Conservation (phyloP, 2,329 filamentous ascomycete species). For the Cladorrhinum sp. region DNA sequence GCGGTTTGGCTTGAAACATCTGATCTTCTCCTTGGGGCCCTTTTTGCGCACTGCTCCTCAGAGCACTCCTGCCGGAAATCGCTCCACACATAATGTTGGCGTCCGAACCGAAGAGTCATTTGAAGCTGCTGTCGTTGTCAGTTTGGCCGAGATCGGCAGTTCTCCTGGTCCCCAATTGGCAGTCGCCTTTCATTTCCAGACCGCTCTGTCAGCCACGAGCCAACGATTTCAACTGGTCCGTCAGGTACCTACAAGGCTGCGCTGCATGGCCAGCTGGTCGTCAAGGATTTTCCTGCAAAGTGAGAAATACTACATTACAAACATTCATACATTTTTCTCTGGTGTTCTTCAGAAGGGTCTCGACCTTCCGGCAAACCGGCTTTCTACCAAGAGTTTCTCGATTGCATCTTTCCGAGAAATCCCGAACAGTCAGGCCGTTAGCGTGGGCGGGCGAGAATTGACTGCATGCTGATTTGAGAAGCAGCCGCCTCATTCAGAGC, state of each 20-base stretch:
- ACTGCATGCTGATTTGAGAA: slow-evolving; percentile 9
- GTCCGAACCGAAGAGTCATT: neutral
- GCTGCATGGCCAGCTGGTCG: neutral
- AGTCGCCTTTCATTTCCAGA: neutral
- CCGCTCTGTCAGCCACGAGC: neutral
- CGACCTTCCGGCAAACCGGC: neutral
- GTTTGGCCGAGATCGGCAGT: slow-evolving; percentile 5
- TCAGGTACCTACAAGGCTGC: neutral
- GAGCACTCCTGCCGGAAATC: neutral
- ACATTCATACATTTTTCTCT: neutral
- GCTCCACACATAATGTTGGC: neutral
- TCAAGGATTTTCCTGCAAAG: neutral
- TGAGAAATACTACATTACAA: neutral
- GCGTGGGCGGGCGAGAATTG: slow-evolving; percentile 24
- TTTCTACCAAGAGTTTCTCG: neutral
- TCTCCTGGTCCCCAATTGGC: neutral
- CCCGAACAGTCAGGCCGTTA: slow-evolving; percentile 20
- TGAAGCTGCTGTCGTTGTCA: neutral
- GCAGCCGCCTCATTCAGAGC: neutral
- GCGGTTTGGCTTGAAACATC: slow-evolving; percentile 2
- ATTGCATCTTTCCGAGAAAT: slow-evolving; percentile 22
- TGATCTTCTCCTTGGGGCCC: neutral
- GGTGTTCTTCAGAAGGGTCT: neutral
- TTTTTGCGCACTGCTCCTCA: neutral
- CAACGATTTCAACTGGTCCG: neutral